Evolutionary conservation across 495 filamentous ascomycete species (phyloP), one percentile per base, ranked within the genome.

Genomic region (Penicillium longicatenatum): DNA sequence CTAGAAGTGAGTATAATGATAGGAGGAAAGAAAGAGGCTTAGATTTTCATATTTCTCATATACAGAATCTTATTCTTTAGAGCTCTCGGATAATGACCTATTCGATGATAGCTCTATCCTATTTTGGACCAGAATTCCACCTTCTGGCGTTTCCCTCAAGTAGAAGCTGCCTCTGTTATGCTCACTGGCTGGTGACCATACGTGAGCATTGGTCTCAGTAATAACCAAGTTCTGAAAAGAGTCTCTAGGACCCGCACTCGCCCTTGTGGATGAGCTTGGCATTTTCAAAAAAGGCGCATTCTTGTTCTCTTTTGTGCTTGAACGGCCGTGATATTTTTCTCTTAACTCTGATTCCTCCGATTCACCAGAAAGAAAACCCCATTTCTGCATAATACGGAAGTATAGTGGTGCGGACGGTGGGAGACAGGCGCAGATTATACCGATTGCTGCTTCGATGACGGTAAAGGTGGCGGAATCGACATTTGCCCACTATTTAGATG

Each of bases 401-500:
- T 30, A 54, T 9, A 54, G 17, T 4, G 37, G 39, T 17, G 37
- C 51, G 6, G 39, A 30, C 12, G 51, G 17, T 43, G 51, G 51
- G 6, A 54, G 51, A 37, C 51, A 44, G 8, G 51, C 51, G 16
- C 51, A 54, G 51, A 54, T 22, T 12, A 54, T 54, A 10, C 51
- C 51, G 10, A 54, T 20, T 2, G 20, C 39, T n/a, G 37, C 35
- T 33, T 54, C 51, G 22, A 54, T 35, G 16, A 54, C 16, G 0
- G 51, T 54, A 21, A 54, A 54, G 7, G 51, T 54, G 51, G 33
- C 39, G 11, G 22, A 44, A 39, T 54, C 22, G 37, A 44, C 31
- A 44, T 54, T 54, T 21, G 10, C 16, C 51, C 51, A 54, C 51
- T 54, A 4, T 19, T 21, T 5, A 5, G 1, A 54, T 6, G 26